These are phyloP conservation scores for Mucuna pruriens DNA, from an alignment of 306 rosid genomes.

Conservation along the genomic window DNA sequence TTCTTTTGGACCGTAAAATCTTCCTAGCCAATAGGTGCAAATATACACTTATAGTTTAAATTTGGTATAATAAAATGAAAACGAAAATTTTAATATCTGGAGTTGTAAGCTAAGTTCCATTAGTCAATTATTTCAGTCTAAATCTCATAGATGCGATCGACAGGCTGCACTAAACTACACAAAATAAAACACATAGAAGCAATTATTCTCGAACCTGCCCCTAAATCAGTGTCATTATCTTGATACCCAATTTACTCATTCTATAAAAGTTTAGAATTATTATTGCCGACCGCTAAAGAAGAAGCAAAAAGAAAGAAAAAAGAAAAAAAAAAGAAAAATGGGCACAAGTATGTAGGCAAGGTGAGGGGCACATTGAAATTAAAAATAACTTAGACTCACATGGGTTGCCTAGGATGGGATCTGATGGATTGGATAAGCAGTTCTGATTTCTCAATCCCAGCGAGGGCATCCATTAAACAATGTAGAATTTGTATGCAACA, in stretches of 20 bases:
- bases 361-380: slow-evolving; percentile 31
- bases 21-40: background rate
- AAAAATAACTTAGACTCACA: slow-evolving; percentile 46
- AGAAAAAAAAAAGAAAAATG: background rate
- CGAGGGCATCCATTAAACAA: slow-evolving; percentile 28
- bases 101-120: background rate
- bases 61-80: background rate
- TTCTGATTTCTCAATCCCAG: background rate
- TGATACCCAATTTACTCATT: slow-evolving; percentile 17
- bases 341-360: background rate
- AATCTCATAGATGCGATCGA: background rate
- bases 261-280: slow-evolving; percentile 22
- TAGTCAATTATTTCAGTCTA: background rate
- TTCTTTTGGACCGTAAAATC: too few relatives aligned
- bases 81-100: background rate
- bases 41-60: background rate
- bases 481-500: slow-evolving; percentile 17
- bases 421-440: background rate
- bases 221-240: slow-evolving; percentile 8
- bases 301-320: slow-evolving; percentile 9
- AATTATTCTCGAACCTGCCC: slow-evolving; percentile 43
- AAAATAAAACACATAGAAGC: slow-evolving; percentile 45
- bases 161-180: background rate
- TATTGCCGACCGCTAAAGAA: slow-evolving; percentile 51
- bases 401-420: slow-evolving; percentile 57